Percentiles rank a stretch among this genome's conserved stretches.
These are phyloP conservation scores for Bryoglossum gracile DNA, from an alignment of 495 filamentous ascomycete genomes.

Conservation along the genomic window DNA sequence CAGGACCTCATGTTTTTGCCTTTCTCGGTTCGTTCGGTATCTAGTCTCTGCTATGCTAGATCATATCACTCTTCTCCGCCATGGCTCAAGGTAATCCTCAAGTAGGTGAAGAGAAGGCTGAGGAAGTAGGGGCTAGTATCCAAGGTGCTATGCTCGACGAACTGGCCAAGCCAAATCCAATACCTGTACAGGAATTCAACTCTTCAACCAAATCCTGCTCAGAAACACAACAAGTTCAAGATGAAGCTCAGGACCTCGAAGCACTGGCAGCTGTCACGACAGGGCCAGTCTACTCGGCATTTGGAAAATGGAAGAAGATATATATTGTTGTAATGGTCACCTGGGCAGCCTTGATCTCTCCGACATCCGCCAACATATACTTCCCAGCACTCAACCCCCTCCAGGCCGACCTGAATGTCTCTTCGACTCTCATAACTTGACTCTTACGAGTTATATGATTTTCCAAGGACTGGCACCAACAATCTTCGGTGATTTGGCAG, in stretches of 20 bases:
- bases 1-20: no score
- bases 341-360: slow-evolving; percentile 60
- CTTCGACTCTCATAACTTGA: slow-evolving; percentile 59
- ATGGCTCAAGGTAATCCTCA: slow-evolving; percentile 18
- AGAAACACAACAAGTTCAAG: slow-evolving; percentile 1
- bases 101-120: slow-evolving; percentile 12
- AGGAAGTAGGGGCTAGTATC: slow-evolving; percentile 14
- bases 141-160: slow-evolving; percentile 11
- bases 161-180: neutral
- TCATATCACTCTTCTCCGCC: neutral
- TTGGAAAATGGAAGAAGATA: slow-evolving; percentile 27
- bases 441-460: slow-evolving; percentile 59
- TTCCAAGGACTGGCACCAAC: slow-evolving; percentile 53
- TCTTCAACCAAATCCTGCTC: neutral
- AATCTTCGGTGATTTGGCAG: slow-evolving; percentile 53
- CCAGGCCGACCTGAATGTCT: slow-evolving; percentile 46
- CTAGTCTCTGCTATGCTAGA: slow-evolving; percentile 6
- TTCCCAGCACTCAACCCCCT: slow-evolving; percentile 62
- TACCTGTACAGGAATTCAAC: neutral
- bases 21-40: no score
- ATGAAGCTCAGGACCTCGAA: slow-evolving; percentile 18
- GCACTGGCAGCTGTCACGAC: slow-evolving; percentile 14
- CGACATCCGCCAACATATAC: slow-evolving; percentile 73
- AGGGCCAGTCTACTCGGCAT: slow-evolving; percentile 23
- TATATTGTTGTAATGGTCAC: slow-evolving; percentile 49